These are phyloP conservation scores for Claviceps cyperi DNA, from an alignment of 2,329 filamentous ascomycete genomes.

Conservation along the genomic window DNA sequence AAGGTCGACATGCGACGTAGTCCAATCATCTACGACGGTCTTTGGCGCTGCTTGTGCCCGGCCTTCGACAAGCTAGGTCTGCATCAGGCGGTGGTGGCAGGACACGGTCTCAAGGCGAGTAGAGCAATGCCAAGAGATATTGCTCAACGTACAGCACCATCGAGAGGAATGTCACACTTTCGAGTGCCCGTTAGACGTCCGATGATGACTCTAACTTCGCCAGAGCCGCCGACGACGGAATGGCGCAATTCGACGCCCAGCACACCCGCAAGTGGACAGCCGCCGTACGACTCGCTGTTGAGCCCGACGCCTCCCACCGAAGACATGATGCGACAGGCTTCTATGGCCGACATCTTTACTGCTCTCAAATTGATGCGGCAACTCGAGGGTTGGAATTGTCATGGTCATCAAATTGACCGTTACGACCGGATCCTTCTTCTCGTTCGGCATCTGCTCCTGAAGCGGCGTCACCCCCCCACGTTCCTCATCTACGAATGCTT, in stretches of 20 bases:
- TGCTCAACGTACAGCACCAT: constrained; percentile 1
- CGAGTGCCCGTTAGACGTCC: not conserved
- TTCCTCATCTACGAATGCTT: constrained; percentile 57
- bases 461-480: constrained; percentile 40
- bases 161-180: not conserved
- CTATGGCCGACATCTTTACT: constrained; percentile 13
- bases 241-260: not conserved
- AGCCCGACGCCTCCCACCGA: constrained; percentile 9
- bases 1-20: constrained; percentile 15
- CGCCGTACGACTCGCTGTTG: constrained; percentile 9
- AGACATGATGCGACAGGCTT: constrained; percentile 6
- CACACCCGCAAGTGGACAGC: not conserved
- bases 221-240: not conserved
- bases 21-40: constrained; percentile 34
- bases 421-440: constrained; percentile 23
- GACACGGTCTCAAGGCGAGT: not conserved
- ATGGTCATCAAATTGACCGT: constrained; percentile 10
- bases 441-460: constrained; percentile 43
- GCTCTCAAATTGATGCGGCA: constrained; percentile 16
- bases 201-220: not conserved
- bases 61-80: constrained; percentile 29
- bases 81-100: constrained; percentile 15
- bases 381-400: constrained; percentile 8
- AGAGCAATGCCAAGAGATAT: not conserved
- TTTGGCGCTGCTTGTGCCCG: constrained; percentile 51